Percentiles rank a stretch among this genome's conserved stretches.
These are phyloP conservation scores for Coemansia sp. DNA, from an alignment of 371 early-diverging fungal genomes.

Conservation along the genomic window DNA sequence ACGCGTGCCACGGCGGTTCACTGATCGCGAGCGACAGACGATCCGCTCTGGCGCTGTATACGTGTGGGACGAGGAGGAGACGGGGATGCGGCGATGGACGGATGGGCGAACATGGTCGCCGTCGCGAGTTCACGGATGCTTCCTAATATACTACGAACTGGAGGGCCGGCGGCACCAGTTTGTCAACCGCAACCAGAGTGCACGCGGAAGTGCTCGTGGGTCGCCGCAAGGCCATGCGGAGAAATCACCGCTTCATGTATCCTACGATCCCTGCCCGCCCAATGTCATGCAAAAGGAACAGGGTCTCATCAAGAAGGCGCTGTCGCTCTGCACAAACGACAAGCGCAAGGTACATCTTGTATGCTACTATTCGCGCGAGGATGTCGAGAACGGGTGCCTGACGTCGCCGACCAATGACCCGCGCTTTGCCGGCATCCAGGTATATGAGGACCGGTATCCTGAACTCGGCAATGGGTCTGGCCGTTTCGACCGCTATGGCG, in stretches of 20 bases:
- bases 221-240: slow-evolving; percentile 13
- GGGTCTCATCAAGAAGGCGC: slow-evolving; percentile 82
- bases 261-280: slow-evolving; percentile 57
- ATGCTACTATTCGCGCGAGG: slow-evolving; percentile 79
- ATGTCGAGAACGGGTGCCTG: slow-evolving; percentile 57
- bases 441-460: slow-evolving; percentile 57
- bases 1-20: slow-evolving; percentile 72
- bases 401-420: slow-evolving; percentile 53
- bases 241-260: slow-evolving; percentile 13
- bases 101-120: slow-evolving; percentile 86
- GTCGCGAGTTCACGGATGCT: slow-evolving; percentile 76
- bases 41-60: slow-evolving; percentile 85
- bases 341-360: slow-evolving; percentile 78
- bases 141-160: slow-evolving; percentile 74
- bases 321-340: slow-evolving; percentile 77
- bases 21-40: slow-evolving; percentile 71
- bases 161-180: slow-evolving; percentile 55
- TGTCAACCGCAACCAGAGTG: slow-evolving; percentile 29
- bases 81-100: slow-evolving; percentile 88
- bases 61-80: slow-evolving; percentile 84
- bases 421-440: slow-evolving; percentile 47
- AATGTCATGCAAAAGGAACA: slow-evolving; percentile 68
- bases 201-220: slow-evolving; percentile 18
- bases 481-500: slow-evolving; percentile 35
- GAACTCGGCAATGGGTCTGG: slow-evolving; percentile 44